Base-by-base conservation (phyloP, 2,329 filamentous ascomycete species). In the Ceratocystis albifundus region DNA sequence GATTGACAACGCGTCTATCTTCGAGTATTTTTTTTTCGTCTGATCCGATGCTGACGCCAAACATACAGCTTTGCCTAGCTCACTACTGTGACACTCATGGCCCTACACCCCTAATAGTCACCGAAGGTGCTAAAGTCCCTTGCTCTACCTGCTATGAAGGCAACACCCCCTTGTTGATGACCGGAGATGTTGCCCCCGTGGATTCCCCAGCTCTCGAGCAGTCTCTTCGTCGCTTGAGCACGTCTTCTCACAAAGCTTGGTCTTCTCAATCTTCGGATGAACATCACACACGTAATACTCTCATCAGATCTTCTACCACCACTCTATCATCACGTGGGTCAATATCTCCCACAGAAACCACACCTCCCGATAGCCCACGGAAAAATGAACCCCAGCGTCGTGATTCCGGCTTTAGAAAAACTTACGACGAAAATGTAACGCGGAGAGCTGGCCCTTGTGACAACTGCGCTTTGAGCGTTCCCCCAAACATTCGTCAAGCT, bases 71-170 rank as follows among this genome's bases (percentile, higher is more conserved):
- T 73, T 87, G 84, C 74, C 79, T 88, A 71, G 85, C 85, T 71
- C 85, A 88, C 74, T 88, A 87, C 73, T 88, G 85, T 79, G 85
- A 88, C 74, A 79, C 83, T 69, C 85, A 88, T 75, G 85, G 85
- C 69, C 85, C 85, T 62, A 88, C 85, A 61, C 85, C 85, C 62
- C 75, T 88, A 67, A 86, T 88, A 82, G 85, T 87, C 71, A 88
- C 85, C 45, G 84, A 88, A 73, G 84, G 84, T 62, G 75, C 86
- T 15, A 82, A 84, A 1, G 81, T 84, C 12, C 79, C 82, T 61
- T 88, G 85, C 72, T 77, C 77, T 67, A 77, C 79, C 70, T 88
- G 85, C 72, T 82, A 79, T 71, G 82, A 86, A 69, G 70, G 74
- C 20, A 77, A 78, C 25, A 69, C 69, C 15, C 69, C 72, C 55